These are phyloP conservation scores for Xylariaceae sp. DNA, from an alignment of 2,329 filamentous ascomycete genomes.

Conservation along the genomic window DNA sequence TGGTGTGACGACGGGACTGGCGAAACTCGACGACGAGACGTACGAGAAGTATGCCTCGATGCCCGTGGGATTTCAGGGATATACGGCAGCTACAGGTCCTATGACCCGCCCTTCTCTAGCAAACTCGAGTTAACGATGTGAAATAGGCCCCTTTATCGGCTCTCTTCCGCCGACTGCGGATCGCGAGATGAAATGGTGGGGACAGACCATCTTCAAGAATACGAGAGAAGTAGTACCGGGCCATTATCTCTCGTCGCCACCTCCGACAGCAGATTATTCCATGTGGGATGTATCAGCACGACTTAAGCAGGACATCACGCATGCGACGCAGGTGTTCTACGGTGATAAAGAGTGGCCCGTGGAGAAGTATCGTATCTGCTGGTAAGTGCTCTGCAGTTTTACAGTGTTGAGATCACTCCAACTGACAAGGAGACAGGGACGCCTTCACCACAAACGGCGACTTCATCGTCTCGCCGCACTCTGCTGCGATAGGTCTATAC, in stretches of 20 bases:
- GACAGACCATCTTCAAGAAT: constrained; percentile 55
- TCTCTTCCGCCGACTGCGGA: constrained; percentile 51
- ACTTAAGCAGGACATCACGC: constrained; percentile 54
- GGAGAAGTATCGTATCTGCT: constrained; percentile 61
- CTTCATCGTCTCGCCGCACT: constrained; percentile 55
- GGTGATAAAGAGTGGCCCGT: constrained; percentile 55
- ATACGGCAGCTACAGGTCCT: constrained; percentile 12
- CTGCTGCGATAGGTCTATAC: constrained; percentile 16
- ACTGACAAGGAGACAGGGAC: constrained; percentile 45
- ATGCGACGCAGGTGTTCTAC: constrained; percentile 54
- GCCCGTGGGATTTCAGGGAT: constrained; percentile 19
- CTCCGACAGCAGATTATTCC: constrained; percentile 50
- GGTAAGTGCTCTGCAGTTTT: constrained; percentile 40
- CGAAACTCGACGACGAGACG: constrained; percentile 13
- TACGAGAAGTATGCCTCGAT: constrained; percentile 15
- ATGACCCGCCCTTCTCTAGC: not conserved
- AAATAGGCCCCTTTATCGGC: constrained; percentile 52
- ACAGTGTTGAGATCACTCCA: not conserved
- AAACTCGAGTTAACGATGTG: not conserved
- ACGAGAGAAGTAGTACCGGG: constrained; percentile 40
- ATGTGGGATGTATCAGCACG: constrained; percentile 56
- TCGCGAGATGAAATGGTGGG: constrained; percentile 57
- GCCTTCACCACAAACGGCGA: constrained; percentile 59
- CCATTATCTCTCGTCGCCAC: constrained; percentile 50
- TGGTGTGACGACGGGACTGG: constrained; percentile 38